phyloP scores from a whole-genome alignment of 192 early-diverging fungal species.

The Entomortierella chlamydospora region DNA sequence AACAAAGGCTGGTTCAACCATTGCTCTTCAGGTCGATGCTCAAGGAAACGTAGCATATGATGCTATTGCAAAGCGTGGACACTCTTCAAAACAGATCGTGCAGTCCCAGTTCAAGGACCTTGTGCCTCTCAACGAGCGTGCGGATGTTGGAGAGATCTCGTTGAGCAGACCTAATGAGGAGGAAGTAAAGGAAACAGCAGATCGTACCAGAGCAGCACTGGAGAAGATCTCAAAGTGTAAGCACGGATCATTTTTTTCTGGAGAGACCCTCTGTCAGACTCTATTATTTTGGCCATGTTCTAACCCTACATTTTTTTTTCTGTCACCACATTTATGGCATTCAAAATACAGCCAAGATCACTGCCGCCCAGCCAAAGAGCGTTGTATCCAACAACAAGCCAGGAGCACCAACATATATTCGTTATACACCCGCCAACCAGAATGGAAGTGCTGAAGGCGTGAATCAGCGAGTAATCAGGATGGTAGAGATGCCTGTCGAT shows the following conservation, averaged over 20 bases:
- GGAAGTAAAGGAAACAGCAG: conserved; percentile 80
- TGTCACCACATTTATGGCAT: no score
- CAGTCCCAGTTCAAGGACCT: conserved; percentile 90
- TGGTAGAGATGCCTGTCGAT: conserved; percentile 95
- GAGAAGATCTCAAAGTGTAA: conserved; percentile 86
- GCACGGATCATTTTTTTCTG: background rate
- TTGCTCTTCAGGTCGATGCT: conserved; percentile 91
- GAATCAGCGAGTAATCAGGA: conserved; percentile 90
- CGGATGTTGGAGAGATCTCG: conserved; percentile 75
- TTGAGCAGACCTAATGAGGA: conserved; percentile 85
- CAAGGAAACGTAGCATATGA: conserved; percentile 93
- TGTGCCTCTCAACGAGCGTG: conserved; percentile 74
- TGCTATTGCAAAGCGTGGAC: conserved; percentile 85
- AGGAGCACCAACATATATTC: conserved; percentile 83
- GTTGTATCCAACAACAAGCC: conserved; percentile 62
- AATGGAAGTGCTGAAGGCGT: conserved; percentile 79
- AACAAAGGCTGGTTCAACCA: conserved; percentile 65
- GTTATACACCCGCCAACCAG: conserved; percentile 89
- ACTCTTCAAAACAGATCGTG: conserved; percentile 74
- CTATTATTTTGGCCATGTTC: no score
- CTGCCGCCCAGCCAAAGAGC: conserved; percentile 70
- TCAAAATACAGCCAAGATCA: conserved; percentile 70
- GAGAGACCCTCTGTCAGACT: background rate
- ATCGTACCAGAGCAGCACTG: conserved; percentile 89
- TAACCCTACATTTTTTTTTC: background rate